Base-by-base conservation (phyloP, 768 basidiomycete species). In the Suillus variegatus region DNA sequence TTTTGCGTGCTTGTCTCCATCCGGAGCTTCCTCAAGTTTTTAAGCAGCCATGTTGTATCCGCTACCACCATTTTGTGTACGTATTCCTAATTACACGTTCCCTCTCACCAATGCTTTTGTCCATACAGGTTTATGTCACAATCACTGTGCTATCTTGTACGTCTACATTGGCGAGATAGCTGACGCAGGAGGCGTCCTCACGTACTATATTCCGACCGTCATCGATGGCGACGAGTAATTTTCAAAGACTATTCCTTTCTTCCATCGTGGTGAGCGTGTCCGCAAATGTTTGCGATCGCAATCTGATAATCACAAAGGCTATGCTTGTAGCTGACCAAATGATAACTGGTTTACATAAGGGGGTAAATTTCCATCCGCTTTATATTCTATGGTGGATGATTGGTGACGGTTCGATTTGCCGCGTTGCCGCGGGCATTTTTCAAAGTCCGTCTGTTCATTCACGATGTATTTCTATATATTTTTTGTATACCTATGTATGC, bases 131-230 rank as follows among this genome's bases (percentile, higher is more conserved):
- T 83, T 95, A 60, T 95, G 94, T 72, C 87, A 89, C 68, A 83
- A 87, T 65, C 90, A 94, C 67, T 95, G 93, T 72, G 82, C 92
- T 65, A 95, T 95, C 69, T 83, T 95, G 60, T 95, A 95, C 68
- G 93, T 95, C 62, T 95, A 95, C 72, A 90, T 95, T 52, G 94
- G 94, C 12, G 89, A 93, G 40, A 83, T 89, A 13, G 85, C 86
- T 6, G 88, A 92, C 64, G 86, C 90, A 0, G 92, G 93, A 54
- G 94, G 93, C 3, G 91, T 95, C 49, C 80, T 95, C 67, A 95
- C 94, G 3, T 95, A 92, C 73, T 95, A 94, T 72, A 88, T 95
- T 61, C 94, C 94, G 51, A 91, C 89, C 1, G 85, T 92, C 46
- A 82, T 90, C 54, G 86, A 89, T 51, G 90, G 88, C 63, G 77